Conservation (phyloP, 768 basidiomycete genomes). For the Lepiota venenata region DNA sequence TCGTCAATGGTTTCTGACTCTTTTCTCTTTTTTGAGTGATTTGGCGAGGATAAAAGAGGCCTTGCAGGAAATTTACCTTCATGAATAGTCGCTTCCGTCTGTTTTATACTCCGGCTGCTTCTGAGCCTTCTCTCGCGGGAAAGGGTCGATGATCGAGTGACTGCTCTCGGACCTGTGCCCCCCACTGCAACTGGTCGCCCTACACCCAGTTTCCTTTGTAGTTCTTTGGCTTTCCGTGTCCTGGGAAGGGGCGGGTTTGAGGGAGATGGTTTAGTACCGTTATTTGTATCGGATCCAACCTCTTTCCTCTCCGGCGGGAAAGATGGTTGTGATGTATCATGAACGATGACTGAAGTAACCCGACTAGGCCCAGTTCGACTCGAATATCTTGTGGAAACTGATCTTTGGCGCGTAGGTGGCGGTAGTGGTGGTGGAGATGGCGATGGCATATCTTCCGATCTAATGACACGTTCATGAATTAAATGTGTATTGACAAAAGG, state of each 20-base stretch:
- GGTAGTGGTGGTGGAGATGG: constrained; percentile 23
- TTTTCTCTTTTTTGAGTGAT: constrained; percentile 11
- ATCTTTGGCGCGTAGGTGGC: constrained; percentile 27
- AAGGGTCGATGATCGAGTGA: constrained; percentile 58
- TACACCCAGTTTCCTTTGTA: constrained; percentile 66
- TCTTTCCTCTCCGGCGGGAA: not conserved
- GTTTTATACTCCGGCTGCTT: constrained; percentile 46
- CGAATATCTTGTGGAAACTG: constrained; percentile 30
- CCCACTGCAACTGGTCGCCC: constrained; percentile 67
- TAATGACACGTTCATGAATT: constrained; percentile 15
- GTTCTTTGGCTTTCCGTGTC: constrained; percentile 69
- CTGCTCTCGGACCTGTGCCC: constrained; percentile 59
- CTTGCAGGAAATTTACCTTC: constrained; percentile 35
- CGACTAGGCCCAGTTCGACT: constrained; percentile 39
- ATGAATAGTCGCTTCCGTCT: constrained; percentile 56
- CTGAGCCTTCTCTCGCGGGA: constrained; percentile 48
- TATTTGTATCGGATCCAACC: not conserved
- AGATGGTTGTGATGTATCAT: constrained; percentile 45
- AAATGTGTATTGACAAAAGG: not conserved
- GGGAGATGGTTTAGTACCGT: not conserved
- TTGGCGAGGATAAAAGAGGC: not conserved
- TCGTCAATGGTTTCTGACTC: constrained; percentile 19
- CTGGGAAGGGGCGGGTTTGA: constrained; percentile 32
- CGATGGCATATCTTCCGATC: constrained; percentile 20
- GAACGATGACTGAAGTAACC: constrained; percentile 44